Conservation (phyloP, 805 yeast species). For the Zygosaccharomyces pseudorouxii region DNA sequence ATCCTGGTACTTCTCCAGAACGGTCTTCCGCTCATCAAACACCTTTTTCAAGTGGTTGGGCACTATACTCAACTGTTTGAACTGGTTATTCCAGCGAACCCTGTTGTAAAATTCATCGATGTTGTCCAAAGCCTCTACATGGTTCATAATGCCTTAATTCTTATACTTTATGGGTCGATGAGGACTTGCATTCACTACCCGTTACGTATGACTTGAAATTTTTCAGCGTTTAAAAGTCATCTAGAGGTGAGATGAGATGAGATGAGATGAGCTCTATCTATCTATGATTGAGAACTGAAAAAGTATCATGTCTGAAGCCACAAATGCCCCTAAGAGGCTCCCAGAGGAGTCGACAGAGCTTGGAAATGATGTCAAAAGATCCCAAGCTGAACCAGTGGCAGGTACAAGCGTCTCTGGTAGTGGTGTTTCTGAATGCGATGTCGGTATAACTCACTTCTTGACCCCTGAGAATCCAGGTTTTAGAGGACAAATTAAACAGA, state of each 20-base stretch:
- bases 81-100: slow-evolving; percentile 32
- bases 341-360: slow-evolving; percentile 14
- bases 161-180: background rate
- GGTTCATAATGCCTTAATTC: slow-evolving; percentile 1
- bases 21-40: slow-evolving; percentile 21
- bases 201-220: slow-evolving; percentile 10
- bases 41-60: slow-evolving; percentile 31
- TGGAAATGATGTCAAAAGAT: slow-evolving; percentile 20
- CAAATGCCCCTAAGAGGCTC: slow-evolving; percentile 20
- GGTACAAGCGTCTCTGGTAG: slow-evolving; percentile 7
- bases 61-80: slow-evolving; percentile 21
- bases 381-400: slow-evolving; percentile 11
- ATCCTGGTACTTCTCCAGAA: slow-evolving; percentile 16
- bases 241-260: slow-evolving; percentile 2
- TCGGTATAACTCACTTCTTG: slow-evolving; percentile 77
- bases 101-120: slow-evolving; percentile 29
- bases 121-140: slow-evolving; percentile 11
- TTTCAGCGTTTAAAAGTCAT: slow-evolving; percentile 5
- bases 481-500: slow-evolving; percentile 73
- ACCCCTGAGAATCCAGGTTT: slow-evolving; percentile 58
- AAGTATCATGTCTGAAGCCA: slow-evolving; percentile 7
- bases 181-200: background rate
- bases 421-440: slow-evolving; percentile 69
- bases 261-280: slow-evolving; percentile 4
- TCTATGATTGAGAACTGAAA: background rate